These are phyloP conservation scores for Guadua angustifolia DNA, from an alignment of 176 grass and related monocot species.

Conservation along the genomic window DNA sequence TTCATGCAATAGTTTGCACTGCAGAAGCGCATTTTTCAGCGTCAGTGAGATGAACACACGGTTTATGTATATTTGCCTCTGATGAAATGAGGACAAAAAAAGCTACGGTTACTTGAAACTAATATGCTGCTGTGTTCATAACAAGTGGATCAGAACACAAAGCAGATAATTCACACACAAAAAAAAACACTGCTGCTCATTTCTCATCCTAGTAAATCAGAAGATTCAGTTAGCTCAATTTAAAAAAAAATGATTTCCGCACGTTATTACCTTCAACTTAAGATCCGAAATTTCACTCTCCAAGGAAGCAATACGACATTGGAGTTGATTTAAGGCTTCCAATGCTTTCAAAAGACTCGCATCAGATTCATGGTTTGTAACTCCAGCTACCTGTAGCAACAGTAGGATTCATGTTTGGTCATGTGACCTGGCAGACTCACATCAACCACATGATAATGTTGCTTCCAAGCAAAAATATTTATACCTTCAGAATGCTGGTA, in stretches of 20 bases:
- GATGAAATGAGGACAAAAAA: not conserved
- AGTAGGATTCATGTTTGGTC: constrained; percentile 33
- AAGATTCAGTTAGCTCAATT: not conserved
- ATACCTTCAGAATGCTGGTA: constrained; percentile 74
- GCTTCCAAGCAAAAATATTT: constrained; percentile 12
- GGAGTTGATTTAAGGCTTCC: constrained; percentile 65
- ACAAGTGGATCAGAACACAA: not conserved
- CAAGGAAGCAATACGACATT: constrained; percentile 59
- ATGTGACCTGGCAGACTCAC: not conserved
- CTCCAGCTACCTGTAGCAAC: constrained; percentile 65
- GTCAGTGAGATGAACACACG: not conserved
- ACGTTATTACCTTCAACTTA: constrained; percentile 63
- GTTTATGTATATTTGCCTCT: not conserved
- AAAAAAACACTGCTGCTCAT: not conserved
- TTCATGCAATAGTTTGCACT: constrained; percentile 67
- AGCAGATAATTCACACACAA: not conserved
- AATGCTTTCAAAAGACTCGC: constrained; percentile 61
- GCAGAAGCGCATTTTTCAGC: not conserved
- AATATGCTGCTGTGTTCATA: not conserved
- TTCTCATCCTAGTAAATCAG: not conserved
- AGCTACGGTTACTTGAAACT: not conserved
- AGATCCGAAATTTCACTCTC: constrained; percentile 68
- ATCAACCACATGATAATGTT: constrained; percentile 18
- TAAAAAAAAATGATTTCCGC: not conserved
- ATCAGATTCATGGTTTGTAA: constrained; percentile 49